Evolutionary conservation across 768 basidiomycete species (phyloP).

Genomic region (Lyophyllum shimeji): DNA sequence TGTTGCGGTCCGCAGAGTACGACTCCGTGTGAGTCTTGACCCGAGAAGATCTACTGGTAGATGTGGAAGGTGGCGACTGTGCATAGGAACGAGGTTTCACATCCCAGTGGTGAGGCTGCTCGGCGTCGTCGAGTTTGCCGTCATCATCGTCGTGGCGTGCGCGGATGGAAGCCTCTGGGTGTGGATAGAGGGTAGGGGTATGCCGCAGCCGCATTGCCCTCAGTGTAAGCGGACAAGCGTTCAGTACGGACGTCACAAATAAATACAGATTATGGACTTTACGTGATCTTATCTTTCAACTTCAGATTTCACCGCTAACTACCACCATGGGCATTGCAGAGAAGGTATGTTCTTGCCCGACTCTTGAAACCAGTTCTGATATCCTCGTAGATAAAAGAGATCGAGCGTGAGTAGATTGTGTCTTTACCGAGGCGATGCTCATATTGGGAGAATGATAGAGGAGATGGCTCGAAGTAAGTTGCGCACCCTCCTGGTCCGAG

Average conservation of each 20-base stretch:
- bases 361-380: not conserved
- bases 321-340: constrained; percentile 87
- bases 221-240: constrained; percentile 13
- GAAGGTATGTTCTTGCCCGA: constrained; percentile 52
- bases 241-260: constrained; percentile 8
- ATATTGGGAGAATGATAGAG: constrained; percentile 45
- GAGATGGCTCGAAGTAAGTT: constrained; percentile 95
- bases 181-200: constrained; percentile 67
- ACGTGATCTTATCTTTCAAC: constrained; percentile 15
- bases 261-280: not conserved
- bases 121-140: constrained; percentile 48
- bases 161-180: constrained; percentile 40
- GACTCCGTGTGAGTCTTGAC: constrained; percentile 25
- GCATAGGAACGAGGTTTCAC: constrained; percentile 33
- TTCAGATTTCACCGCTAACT: not conserved
- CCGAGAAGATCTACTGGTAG: constrained; percentile 25
- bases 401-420: constrained; percentile 70
- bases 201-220: constrained; percentile 48
- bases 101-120: constrained; percentile 33
- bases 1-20: constrained; percentile 12
- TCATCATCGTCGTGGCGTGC: constrained; percentile 51
- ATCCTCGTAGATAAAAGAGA: constrained; percentile 79
- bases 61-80: constrained; percentile 30
- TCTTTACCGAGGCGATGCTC: not conserved
- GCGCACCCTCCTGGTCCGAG: not conserved